A percentile compares a stretch with the other conserved stretches of the same genome.
These are phyloP conservation scores for Mimosa bimucronata DNA, from an alignment of 306 rosid genomes.

Conservation along the genomic window DNA sequence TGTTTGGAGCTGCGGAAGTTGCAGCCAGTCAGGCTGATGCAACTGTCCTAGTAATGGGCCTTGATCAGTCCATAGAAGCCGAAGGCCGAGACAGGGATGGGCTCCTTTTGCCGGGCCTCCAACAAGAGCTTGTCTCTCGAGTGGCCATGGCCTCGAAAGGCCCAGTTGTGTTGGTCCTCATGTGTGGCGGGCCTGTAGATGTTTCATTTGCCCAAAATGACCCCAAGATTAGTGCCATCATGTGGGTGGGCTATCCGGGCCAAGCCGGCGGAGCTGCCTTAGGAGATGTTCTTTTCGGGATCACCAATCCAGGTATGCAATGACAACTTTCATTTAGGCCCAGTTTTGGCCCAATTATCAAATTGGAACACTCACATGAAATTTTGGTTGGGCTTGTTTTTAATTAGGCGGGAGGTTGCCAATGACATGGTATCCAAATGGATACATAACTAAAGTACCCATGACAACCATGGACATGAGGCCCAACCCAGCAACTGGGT, in stretches of 20 bases:
- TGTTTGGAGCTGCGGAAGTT: conserved; percentile 57
- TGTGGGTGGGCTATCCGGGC: conserved; percentile 83
- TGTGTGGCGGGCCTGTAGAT: conserved; percentile 93
- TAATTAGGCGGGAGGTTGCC: conserved; percentile 46
- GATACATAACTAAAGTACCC: conserved; percentile 58
- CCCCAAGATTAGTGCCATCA: conserved; percentile 64
- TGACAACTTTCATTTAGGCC: background rate
- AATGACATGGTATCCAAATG: conserved; percentile 92
- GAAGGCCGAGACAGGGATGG: conserved; percentile 62
- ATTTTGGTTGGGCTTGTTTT: background rate
- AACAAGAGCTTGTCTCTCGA: conserved; percentile 67
- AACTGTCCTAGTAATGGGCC: conserved; percentile 73
- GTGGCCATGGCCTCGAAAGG: conserved; percentile 69
- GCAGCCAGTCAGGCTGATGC: conserved; percentile 73
- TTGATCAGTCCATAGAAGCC: conserved; percentile 88
- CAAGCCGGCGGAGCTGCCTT: conserved; percentile 77
- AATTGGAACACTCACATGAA: background rate
- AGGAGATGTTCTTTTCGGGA: conserved; percentile 64
- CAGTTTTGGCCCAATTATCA: background rate
- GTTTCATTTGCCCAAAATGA: conserved; percentile 68
- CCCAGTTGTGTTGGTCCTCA: conserved; percentile 73
- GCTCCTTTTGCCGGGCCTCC: conserved; percentile 73
- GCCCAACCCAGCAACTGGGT: conserved; percentile 64
- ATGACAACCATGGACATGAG: conserved; percentile 88
- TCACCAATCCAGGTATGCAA: conserved; percentile 54